These are phyloP conservation scores for Begonia loranthoides DNA, from an alignment of 306 rosid genomes.

Conservation along the genomic window DNA sequence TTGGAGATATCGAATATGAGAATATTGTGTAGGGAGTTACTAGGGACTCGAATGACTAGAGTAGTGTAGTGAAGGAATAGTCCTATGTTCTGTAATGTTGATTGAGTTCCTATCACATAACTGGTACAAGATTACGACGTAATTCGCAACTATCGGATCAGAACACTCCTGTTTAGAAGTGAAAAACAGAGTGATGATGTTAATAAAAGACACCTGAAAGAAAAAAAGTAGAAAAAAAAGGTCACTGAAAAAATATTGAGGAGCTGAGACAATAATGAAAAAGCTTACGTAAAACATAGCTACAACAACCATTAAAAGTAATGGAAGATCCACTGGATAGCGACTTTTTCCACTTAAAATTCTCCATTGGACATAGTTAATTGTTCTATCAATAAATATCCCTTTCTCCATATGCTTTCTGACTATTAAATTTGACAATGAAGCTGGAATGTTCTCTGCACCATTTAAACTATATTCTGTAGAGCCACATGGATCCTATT, in stretches of 20 bases:
- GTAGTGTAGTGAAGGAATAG: too few species aligned
- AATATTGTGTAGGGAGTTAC: too few species aligned
- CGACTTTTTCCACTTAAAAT: slow-evolving; percentile 94
- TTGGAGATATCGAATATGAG: too few species aligned
- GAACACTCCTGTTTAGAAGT: slow-evolving; percentile 65
- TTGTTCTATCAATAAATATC: slow-evolving; percentile 27
- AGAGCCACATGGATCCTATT: slow-evolving; percentile 54
- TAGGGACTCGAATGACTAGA: too few species aligned
- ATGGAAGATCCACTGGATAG: slow-evolving; percentile 73
- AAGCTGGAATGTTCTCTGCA: slow-evolving; percentile 48
- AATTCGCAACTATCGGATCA: slow-evolving; percentile 91
- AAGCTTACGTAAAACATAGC: slow-evolving; percentile 75
- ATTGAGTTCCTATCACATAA: too few species aligned
- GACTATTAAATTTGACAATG: slow-evolving; percentile 34
- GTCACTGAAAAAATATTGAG: background rate
- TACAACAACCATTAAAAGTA: slow-evolving; percentile 76
- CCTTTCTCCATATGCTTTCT: slow-evolving; percentile 73
- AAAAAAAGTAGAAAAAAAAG: background rate
- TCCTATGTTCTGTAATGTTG: too few species aligned
- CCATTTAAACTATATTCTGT: slow-evolving; percentile 55
- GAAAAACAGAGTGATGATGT: too few species aligned
- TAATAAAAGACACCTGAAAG: too few species aligned
- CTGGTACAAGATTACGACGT: slow-evolving; percentile 95
- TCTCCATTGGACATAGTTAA: slow-evolving; percentile 68
- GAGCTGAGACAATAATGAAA: background rate